phyloP scores from a whole-genome alignment of 1,284 basidiomycete genomes.

The Apiotrichum gamsii region DNA sequence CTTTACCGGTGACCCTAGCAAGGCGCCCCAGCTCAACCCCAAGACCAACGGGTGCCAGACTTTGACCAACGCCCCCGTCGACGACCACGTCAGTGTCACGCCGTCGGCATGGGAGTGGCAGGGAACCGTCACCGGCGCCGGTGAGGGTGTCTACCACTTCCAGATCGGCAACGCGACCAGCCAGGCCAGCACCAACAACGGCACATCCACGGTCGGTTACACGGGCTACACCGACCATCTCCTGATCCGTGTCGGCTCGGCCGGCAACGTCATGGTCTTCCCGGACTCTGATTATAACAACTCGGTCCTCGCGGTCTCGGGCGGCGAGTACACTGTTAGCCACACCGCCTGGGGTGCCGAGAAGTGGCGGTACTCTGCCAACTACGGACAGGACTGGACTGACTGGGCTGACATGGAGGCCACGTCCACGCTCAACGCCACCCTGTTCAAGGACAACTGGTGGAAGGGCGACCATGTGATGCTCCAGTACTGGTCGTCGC shows the following conservation, averaged over 20 bases:
- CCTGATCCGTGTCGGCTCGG: slow-evolving; percentile 66
- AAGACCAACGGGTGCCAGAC: slow-evolving; percentile 34
- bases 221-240: slow-evolving; percentile 59
- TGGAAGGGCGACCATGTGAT: slow-evolving; percentile 80
- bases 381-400: slow-evolving; percentile 80
- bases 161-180: slow-evolving; percentile 52
- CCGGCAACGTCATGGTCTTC: slow-evolving; percentile 73
- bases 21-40: slow-evolving; percentile 52
- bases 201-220: too few species aligned
- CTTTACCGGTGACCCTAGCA: slow-evolving; percentile 58
- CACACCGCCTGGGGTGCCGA: slow-evolving; percentile 83
- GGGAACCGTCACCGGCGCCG: slow-evolving; percentile 59
- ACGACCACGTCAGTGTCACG: slow-evolving; percentile 49
- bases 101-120: slow-evolving; percentile 65
- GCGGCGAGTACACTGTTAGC: slow-evolving; percentile 64
- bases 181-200: slow-evolving; percentile 16
- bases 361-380: slow-evolving; percentile 72
- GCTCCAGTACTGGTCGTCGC: slow-evolving; percentile 77
- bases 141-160: slow-evolving; percentile 17
- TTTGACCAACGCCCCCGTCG: slow-evolving; percentile 50
- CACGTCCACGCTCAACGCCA: slow-evolving; percentile 58
- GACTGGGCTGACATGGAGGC: slow-evolving; percentile 70
- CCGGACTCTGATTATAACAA: slow-evolving; percentile 62
- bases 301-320: slow-evolving; percentile 56
- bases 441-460: slow-evolving; percentile 59